A percentile compares a stretch with the other conserved stretches of the same genome.
phyloP scores from a whole-genome alignment of 192 early-diverging fungal genomes.

The Rhizoclosmatium globosum region DNA sequence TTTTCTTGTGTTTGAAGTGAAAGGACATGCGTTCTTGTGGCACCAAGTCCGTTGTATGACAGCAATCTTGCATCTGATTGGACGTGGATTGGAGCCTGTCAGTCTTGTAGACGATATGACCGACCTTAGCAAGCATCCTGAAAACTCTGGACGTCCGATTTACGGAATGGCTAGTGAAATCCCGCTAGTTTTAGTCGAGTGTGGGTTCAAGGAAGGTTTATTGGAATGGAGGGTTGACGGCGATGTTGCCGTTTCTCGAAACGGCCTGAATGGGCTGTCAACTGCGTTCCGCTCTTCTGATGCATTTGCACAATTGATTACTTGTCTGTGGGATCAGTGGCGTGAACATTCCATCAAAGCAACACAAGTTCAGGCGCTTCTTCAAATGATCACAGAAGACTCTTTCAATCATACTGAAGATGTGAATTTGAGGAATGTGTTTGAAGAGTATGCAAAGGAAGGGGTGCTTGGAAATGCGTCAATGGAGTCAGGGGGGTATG shows the following conservation, averaged over 20 bases:
- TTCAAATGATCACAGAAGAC: constrained; percentile 4
- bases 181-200: constrained; percentile 90
- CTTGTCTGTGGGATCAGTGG: constrained; percentile 31
- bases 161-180: constrained; percentile 93
- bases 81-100: constrained; percentile 79
- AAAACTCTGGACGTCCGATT: constrained; percentile 71
- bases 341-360: constrained; percentile 40
- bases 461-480: constrained; percentile 13
- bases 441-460: constrained; percentile 11
- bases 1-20: constrained; percentile 78
- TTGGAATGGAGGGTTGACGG: constrained; percentile 38
- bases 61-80: constrained; percentile 86
- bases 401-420: neutral
- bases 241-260: neutral
- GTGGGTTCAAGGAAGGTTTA: constrained; percentile 67
- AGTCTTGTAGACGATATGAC: constrained; percentile 73
- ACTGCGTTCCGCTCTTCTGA: constrained; percentile 15
- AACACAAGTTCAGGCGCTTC: constrained; percentile 20
- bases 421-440: constrained; percentile 12
- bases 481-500: constrained; percentile 2
- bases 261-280: neutral
- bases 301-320: constrained; percentile 17
- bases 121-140: constrained; percentile 63
- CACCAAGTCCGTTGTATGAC: constrained; percentile 99
- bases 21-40: constrained; percentile 93